phyloP scores from a whole-genome alignment of 495 filamentous ascomycete genomes.

The Aspergillus leporis region DNA sequence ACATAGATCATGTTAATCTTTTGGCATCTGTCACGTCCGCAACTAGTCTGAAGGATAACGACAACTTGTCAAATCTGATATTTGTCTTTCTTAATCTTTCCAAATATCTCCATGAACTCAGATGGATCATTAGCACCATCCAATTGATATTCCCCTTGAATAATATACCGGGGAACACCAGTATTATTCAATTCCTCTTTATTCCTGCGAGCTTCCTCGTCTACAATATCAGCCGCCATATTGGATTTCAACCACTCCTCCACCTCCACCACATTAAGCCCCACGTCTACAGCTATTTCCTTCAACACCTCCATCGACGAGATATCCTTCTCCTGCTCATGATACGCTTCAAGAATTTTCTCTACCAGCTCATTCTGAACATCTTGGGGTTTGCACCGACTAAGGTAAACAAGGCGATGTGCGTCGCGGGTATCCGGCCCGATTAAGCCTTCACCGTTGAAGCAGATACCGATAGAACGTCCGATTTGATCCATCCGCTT shows the following conservation, averaged over 20 bases:
- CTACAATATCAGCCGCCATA: conserved; percentile 50
- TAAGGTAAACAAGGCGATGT: conserved; percentile 16
- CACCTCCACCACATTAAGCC: conserved; percentile 6
- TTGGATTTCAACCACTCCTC: conserved; percentile 5
- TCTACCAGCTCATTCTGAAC: conserved; percentile 9
- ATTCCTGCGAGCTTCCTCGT: conserved; percentile 55
- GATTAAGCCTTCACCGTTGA: conserved; percentile 13
- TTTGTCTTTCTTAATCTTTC: conserved; percentile 26
- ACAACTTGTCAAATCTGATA: too few relatives aligned
- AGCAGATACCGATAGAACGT: conserved; percentile 11
- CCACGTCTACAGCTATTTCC: conserved; percentile 10
- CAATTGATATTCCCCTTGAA: conserved; percentile 47
- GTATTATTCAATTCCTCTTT: conserved; percentile 39
- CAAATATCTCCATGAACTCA: conserved; percentile 40
- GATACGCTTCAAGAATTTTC: conserved; percentile 15
- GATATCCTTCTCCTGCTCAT: conserved; percentile 21
- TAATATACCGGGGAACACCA: conserved; percentile 61
- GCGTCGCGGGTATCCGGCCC: conserved; percentile 14
- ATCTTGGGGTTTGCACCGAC: conserved; percentile 31
- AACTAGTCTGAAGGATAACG: too few relatives aligned
- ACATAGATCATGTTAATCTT: too few relatives aligned
- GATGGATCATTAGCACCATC: conserved; percentile 50
- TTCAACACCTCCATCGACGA: conserved; percentile 8
- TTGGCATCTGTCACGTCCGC: too few relatives aligned
- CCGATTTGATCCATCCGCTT: conserved; percentile 13